Percentiles rank a stretch among this genome's conserved stretches.
phyloP scores from a whole-genome alignment of 2,329 filamentous ascomycete genomes.

The Fusarium acutatum region DNA sequence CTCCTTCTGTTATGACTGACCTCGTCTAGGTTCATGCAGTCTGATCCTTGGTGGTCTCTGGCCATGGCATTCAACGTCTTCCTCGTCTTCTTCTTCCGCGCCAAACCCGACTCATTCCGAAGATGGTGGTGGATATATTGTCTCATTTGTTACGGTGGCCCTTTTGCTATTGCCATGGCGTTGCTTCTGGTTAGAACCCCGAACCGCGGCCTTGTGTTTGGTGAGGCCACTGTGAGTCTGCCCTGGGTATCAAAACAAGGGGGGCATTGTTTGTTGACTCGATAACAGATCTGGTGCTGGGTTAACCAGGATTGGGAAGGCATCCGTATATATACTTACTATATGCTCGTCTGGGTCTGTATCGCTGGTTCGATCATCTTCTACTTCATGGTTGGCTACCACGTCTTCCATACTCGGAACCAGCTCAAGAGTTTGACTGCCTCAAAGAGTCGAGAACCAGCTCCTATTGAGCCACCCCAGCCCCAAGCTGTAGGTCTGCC shows the following conservation, averaged over 20 bases:
- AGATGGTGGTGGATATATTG: conserved; percentile 77
- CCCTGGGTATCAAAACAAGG: not conserved
- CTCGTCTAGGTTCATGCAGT: conserved; percentile 74
- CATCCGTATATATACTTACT: conserved; percentile 68
- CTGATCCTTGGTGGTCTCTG: conserved; percentile 79
- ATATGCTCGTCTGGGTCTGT: conserved; percentile 69
- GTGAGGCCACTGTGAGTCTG: conserved; percentile 62
- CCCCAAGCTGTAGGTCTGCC: not conserved
- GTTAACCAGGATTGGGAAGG: conserved; percentile 63
- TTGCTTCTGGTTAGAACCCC: conserved; percentile 65
- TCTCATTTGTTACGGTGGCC: conserved; percentile 74
- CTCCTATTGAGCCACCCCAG: conserved; percentile 46
- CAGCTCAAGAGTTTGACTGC: conserved; percentile 61
- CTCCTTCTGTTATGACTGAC: conserved; percentile 56
- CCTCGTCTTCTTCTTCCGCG: conserved; percentile 70
- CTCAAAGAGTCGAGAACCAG: conserved; percentile 43
- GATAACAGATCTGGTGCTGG: conserved; percentile 68
- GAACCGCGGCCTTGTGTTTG: conserved; percentile 56
- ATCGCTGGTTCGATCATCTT: conserved; percentile 63
- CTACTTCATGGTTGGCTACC: conserved; percentile 66
- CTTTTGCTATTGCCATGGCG: conserved; percentile 71
- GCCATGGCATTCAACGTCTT: conserved; percentile 87
- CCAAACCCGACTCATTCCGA: conserved; percentile 72
- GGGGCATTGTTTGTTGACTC: not conserved
- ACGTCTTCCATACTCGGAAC: conserved; percentile 67